A percentile compares a stretch with the other conserved stretches of the same genome.
phyloP scores from a whole-genome alignment of 1,284 basidiomycete genomes.

The Chalciporus sp. region DNA sequence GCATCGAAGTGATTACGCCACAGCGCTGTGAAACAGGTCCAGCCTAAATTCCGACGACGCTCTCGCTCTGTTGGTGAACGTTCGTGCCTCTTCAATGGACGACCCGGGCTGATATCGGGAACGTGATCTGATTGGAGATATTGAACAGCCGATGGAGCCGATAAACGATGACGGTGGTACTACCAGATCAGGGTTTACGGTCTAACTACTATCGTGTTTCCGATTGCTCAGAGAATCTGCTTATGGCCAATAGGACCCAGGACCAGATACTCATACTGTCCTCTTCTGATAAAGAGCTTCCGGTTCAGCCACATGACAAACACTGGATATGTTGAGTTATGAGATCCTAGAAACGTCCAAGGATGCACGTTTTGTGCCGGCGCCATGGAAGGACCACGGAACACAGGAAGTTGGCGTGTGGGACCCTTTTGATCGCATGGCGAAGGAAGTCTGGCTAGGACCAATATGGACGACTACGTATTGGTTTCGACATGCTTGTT shows the following conservation, averaged over 20 bases:
- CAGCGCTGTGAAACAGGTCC: constrained; percentile 1
- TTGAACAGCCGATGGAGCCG: constrained; percentile 25
- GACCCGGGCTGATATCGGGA: background rate
- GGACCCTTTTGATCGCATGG: constrained; percentile 26
- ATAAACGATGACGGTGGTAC: constrained; percentile 17
- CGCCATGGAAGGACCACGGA: constrained; percentile 18
- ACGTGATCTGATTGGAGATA: constrained; percentile 6
- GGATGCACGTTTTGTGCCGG: constrained; percentile 22
- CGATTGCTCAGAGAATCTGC: constrained; percentile 26
- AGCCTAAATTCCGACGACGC: background rate
- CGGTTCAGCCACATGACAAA: constrained; percentile 36
- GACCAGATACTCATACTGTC: constrained; percentile 18
- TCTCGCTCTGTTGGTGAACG: background rate
- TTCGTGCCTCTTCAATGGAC: background rate
- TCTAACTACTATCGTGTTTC: constrained; percentile 27
- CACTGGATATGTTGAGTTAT: constrained; percentile 21
- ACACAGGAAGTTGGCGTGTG: constrained; percentile 34
- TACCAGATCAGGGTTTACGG: constrained; percentile 27
- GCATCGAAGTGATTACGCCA: constrained; percentile 8
- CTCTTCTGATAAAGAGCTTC: constrained; percentile 33
- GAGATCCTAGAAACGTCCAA: constrained; percentile 11
- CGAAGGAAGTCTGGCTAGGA: constrained; percentile 24
- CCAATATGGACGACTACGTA: constrained; percentile 32
- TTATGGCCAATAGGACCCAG: constrained; percentile 27
- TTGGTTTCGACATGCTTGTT: constrained; percentile 32